phyloP scores from a whole-genome alignment of 768 basidiomycete genomes.

The Tricholoma furcatifolium region DNA sequence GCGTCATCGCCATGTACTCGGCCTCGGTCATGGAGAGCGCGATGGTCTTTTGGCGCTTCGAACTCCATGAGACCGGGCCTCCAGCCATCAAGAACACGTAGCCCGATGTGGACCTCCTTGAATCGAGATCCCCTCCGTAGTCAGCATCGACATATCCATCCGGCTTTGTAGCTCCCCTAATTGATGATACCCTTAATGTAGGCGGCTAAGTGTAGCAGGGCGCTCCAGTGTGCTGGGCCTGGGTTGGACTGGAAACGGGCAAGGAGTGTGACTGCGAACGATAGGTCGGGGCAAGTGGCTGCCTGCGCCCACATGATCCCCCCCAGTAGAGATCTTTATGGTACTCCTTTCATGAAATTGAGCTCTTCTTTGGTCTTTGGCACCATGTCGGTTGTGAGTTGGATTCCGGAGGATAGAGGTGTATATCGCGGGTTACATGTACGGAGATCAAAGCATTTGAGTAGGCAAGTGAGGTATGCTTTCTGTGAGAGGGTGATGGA shows the following conservation, averaged over 20 bases:
- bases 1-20: conserved; percentile 25
- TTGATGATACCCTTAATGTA: conserved; percentile 4
- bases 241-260: too few relatives aligned
- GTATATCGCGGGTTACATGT: background rate
- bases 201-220: conserved; percentile 5
- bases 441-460: background rate
- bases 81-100: conserved; percentile 24
- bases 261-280: too few relatives aligned
- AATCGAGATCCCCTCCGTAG: conserved; percentile 23
- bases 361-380: background rate
- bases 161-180: background rate
- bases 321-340: too few relatives aligned
- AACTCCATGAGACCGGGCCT: conserved; percentile 27
- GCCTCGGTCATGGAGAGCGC: too few relatives aligned
- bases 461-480: too few relatives aligned
- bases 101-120: conserved; percentile 24
- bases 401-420: background rate
- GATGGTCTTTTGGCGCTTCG: conserved; percentile 29
- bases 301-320: too few relatives aligned
- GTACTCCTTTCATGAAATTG: background rate
- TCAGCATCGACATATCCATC: conserved; percentile 23
- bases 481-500: background rate
- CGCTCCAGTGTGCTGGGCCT: conserved; percentile 12
- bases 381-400: background rate
- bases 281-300: too few relatives aligned